These are phyloP conservation scores for Nothomitra cinnamomea DNA, from an alignment of 2,329 filamentous ascomycete genomes.

Conservation along the genomic window DNA sequence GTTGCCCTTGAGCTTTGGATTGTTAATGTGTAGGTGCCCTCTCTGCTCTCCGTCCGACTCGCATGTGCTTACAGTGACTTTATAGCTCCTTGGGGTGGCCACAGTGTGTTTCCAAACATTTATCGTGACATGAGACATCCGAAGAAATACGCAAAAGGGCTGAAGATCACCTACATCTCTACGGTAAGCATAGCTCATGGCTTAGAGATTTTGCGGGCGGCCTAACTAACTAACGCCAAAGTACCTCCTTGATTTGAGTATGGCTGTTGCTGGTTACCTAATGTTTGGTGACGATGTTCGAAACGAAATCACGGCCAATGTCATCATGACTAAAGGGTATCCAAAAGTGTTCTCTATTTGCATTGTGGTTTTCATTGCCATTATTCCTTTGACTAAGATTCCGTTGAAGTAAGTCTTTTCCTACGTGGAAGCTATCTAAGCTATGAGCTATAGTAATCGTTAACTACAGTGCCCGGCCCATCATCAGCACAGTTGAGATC, in stretches of 20 bases:
- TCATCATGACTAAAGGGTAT: constrained; percentile 59
- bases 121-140: constrained; percentile 67
- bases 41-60: neutral
- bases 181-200: constrained; percentile 37
- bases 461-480: constrained; percentile 50
- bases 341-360: constrained; percentile 56
- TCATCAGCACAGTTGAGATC: constrained; percentile 71
- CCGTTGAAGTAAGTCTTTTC: constrained; percentile 46
- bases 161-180: constrained; percentile 70
- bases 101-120: constrained; percentile 69
- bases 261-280: constrained; percentile 68
- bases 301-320: constrained; percentile 83
- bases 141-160: constrained; percentile 57
- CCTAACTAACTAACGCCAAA: constrained; percentile 17
- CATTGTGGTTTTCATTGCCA: constrained; percentile 72
- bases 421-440: neutral
- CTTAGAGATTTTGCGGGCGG: neutral
- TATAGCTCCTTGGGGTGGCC: constrained; percentile 48
- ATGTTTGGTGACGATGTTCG: constrained; percentile 89
- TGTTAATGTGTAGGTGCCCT: constrained; percentile 52
- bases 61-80: constrained; percentile 7
- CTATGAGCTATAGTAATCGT: constrained; percentile 2
- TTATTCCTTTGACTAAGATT: constrained; percentile 93
- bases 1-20: constrained; percentile 71
- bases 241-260: constrained; percentile 65